A percentile compares a stretch with the other conserved stretches of the same genome.
phyloP scores from a whole-genome alignment of 176 grass and related monocot genomes.

The Aegilops tauschii region DNA sequence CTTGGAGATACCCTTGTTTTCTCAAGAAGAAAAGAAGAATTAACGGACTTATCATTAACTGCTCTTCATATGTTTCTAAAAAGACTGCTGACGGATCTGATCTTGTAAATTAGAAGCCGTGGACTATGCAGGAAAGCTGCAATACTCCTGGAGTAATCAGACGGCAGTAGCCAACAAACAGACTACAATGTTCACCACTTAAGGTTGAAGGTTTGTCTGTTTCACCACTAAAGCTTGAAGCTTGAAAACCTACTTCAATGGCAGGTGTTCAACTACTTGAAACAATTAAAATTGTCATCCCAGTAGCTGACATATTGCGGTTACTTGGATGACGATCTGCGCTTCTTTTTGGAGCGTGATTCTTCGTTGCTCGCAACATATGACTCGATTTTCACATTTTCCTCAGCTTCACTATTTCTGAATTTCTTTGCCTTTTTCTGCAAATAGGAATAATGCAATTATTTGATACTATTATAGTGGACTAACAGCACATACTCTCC shows the following conservation, averaged over 20 bases:
- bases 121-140: background rate
- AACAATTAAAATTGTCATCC: background rate
- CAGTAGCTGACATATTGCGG: background rate
- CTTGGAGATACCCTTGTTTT: no score
- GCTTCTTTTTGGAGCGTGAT: conserved; percentile 54
- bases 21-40: no score
- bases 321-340: conserved; percentile 53
- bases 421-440: conserved; percentile 89
- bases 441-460: conserved; percentile 17
- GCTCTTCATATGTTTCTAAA: background rate
- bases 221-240: background rate
- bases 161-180: background rate
- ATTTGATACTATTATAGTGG: background rate
- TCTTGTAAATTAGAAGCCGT: background rate
- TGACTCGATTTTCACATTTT: conserved; percentile 66
- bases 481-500: background rate
- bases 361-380: conserved; percentile 64
- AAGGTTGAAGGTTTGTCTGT: background rate
- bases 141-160: background rate
- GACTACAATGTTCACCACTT: background rate
- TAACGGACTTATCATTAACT: no score
- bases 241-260: background rate
- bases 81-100: background rate
- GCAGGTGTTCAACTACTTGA: background rate
- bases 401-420: conserved; percentile 48